Base-by-base conservation (phyloP, 2,329 filamentous ascomycete species). In the Diplocarpon rosae region DNA sequence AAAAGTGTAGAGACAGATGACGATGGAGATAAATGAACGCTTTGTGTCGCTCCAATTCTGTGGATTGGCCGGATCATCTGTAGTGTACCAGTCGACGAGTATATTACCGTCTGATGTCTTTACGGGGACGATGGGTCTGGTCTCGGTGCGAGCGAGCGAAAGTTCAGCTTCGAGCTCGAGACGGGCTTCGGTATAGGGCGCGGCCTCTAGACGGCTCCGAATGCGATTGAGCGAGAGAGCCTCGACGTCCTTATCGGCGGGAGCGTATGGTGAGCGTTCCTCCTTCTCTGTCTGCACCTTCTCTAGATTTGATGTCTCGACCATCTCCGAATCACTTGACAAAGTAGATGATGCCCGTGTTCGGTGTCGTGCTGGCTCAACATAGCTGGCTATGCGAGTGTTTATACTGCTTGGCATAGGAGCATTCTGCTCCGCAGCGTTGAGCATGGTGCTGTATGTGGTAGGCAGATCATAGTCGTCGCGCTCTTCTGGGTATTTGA, bases 401-500 rank as follows among this genome's bases (percentile, higher is more conserved):
- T 16, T 37, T 20, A 28, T 34, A 27, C 40, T 20, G 32, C 41
- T 17, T 35, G 41, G 38, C 9, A 35, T 36, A 16, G 32, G 34
- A 11, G 36, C 42, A 33, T 34, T 48, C 29, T 35, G 46, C 28
- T 40, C 49, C 27, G 40, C 40, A 20, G 50, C 50, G 43, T 60
- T 57, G 27, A 59, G 49, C 7, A 56, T 16, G 1, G 57, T 52
- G 7, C 56, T 59, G 50, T 72, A 72, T 27, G 56, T 53, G 37
- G 52, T 49, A 2, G 75, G 76, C 4, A 73, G 63, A 46, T 69
- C 56, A 52, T 79, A 82, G 52, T 65, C 73, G 16, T 69, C 52
- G 47, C 64, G 64, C 50, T 82, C 78, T 63, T 80, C 77, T 13
- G 76, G 75, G 48, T 80, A 80, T 46, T 69, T 66, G 11, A 81